Conservation (phyloP, 371 early-diverging fungal species). For the Coemansia sp. region DNA sequence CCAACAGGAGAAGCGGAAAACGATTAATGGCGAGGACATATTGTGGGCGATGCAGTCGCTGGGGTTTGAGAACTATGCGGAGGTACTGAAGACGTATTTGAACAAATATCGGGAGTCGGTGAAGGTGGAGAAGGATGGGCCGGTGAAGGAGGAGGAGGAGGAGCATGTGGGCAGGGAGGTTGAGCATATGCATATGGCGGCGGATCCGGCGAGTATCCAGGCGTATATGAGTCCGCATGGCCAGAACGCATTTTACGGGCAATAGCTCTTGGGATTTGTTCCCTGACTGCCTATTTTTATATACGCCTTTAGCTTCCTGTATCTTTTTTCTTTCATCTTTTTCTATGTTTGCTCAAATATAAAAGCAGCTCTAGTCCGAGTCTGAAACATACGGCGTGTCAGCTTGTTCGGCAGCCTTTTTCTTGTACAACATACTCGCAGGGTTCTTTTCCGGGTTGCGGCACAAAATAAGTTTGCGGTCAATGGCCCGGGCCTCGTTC, state of each 20-base stretch:
- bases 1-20: slow-evolving; percentile 95
- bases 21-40: slow-evolving; percentile 99
- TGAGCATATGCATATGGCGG: slow-evolving; percentile 20
- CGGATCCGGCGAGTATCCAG: slow-evolving; percentile 23
- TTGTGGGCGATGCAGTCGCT: slow-evolving; percentile 98
- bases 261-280: not conserved
- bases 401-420: slow-evolving; percentile 23
- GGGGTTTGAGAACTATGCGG: slow-evolving; percentile 97
- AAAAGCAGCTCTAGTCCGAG: slow-evolving; percentile 16
- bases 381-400: slow-evolving; percentile 41
- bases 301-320: not conserved
- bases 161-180: slow-evolving; percentile 11
- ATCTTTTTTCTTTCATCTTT: not conserved
- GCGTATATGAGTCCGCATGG: slow-evolving; percentile 44
- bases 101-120: slow-evolving; percentile 80
- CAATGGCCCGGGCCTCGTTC: slow-evolving; percentile 60
- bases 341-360: not conserved
- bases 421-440: slow-evolving; percentile 61
- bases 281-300: not conserved
- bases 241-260: slow-evolving; percentile 38
- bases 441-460: slow-evolving; percentile 74
- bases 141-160: slow-evolving; percentile 20
- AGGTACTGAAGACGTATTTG: slow-evolving; percentile 91
- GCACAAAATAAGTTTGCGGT: slow-evolving; percentile 61
- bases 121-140: slow-evolving; percentile 49